Evolutionary conservation across 192 early-diverging fungal genomes (phyloP), one percentile per base, ranked within the genome.

Genomic region (Thoreauomyces humboldtii): DNA sequence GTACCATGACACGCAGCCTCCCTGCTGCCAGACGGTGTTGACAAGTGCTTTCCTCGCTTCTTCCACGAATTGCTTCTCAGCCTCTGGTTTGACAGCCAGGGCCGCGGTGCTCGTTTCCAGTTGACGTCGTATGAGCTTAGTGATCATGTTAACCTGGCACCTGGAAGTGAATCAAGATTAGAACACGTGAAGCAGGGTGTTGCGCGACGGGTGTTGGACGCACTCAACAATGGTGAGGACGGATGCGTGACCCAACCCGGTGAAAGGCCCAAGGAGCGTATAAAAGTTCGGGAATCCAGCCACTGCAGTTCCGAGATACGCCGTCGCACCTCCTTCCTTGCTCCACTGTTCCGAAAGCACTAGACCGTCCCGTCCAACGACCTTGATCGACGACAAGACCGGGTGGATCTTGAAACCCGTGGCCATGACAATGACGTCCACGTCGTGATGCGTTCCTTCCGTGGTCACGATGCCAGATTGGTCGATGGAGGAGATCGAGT

Each of bases 271-370:
- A 14, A 82, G 71, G 67, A 84, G 54, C 41, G 77, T 63, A 55
- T 77, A 86, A 29, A 79, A 44, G 52, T 86, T 86, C 7, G 84
- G 84, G 29, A 78, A 80, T 5, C 77, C 80, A 27, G 64, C 27
- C 19, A 61, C 55, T 11, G 67, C 69, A 2, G 81, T 67, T 2
- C 82, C 77, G 24, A 77, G 70, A 64, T 70, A 84, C 0, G 78
- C 71, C n/a, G n/a, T n/a, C n/a, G n/a, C 5, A 9, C 67, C 69
- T 2, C 70, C 50, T 37, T 69, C 68, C 28, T 75, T 67, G 14
- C 11, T 24, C 64, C 64, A 66, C 44, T 46, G 37, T 1, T 43
- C 38, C 27, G 21, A 9, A 12, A 68, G 37, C 15, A 19, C 51
- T 29, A 21, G 14, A 9, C 45, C 48, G 28, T 58, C 57, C 36